A percentile compares a stretch with the other conserved stretches of the same genome.
phyloP scores from a whole-genome alignment of 768 basidiomycete species.

The Leccinellum luteum region DNA sequence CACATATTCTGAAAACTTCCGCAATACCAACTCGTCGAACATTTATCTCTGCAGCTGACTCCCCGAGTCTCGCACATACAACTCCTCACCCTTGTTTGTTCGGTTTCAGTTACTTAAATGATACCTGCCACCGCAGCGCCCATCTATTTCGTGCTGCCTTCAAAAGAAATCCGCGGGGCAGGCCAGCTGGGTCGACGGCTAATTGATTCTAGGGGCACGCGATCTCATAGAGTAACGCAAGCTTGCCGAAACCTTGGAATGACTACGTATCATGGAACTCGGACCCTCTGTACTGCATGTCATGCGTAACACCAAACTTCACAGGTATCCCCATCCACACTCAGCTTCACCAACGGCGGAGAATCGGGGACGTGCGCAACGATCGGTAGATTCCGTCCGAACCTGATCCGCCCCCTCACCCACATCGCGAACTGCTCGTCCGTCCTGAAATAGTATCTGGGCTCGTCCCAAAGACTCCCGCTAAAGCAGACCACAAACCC shows the following conservation, averaged over 20 bases:
- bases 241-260: background rate
- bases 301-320: conserved; percentile 23
- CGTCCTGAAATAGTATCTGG: conserved; percentile 28
- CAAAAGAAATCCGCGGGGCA: background rate
- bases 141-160: background rate
- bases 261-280: background rate
- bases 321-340: conserved; percentile 16
- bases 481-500: conserved; percentile 35
- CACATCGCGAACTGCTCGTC: conserved; percentile 35
- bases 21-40: background rate
- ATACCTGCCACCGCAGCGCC: background rate
- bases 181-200: background rate
- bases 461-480: conserved; percentile 30
- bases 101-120: background rate
- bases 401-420: conserved; percentile 32
- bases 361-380: conserved; percentile 28
- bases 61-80: background rate
- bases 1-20: background rate
- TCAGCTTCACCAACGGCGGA: conserved; percentile 17
- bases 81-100: background rate
- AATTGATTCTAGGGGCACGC: background rate
- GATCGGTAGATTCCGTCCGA: conserved; percentile 35
- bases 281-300: background rate
- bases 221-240: too few relatives aligned
- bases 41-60: background rate